Evolutionary conservation across 2,329 filamentous ascomycete species (phyloP).

Genomic region (Colletotrichum trifolii): DNA sequence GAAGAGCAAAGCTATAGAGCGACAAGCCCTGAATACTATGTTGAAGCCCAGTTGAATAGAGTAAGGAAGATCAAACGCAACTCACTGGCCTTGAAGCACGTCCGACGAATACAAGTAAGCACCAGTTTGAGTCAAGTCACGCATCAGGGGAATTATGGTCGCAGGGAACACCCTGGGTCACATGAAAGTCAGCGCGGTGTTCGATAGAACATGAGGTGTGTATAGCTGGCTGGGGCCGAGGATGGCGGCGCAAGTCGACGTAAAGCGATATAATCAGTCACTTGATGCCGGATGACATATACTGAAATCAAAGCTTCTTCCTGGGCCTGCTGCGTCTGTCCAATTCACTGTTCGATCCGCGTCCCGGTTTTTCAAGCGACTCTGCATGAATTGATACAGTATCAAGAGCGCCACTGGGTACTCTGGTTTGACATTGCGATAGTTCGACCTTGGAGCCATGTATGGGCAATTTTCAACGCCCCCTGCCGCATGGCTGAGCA

Average conservation of each 20-base stretch:
- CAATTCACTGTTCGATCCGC: conserved; percentile 17
- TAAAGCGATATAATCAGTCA: neutral
- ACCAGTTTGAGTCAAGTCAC: neutral
- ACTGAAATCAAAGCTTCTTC: too few species aligned
- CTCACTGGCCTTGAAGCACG: neutral
- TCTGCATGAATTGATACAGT: conserved; percentile 25
- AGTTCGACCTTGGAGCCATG: conserved; percentile 18
- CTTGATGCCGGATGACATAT: neutral
- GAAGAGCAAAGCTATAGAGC: conserved; percentile 23
- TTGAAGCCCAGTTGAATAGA: neutral
- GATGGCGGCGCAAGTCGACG: neutral
- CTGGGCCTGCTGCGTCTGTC: neutral
- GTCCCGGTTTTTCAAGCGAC: conserved; percentile 17
- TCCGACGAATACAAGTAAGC: neutral
- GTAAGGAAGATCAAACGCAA: neutral
- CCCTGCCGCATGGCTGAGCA: conserved; percentile 29
- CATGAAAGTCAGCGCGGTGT: conserved; percentile 22
- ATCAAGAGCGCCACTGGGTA: conserved; percentile 14
- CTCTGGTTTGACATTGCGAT: conserved; percentile 30
- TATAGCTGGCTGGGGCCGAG: conserved; percentile 25
- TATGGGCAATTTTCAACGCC: conserved; percentile 26
- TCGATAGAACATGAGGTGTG: conserved; percentile 28
- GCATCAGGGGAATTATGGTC: neutral
- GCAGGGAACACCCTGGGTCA: too few species aligned
- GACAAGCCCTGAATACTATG: neutral